phyloP scores from a whole-genome alignment of 495 filamentous ascomycete species.

The Neurospora sublineolata region DNA sequence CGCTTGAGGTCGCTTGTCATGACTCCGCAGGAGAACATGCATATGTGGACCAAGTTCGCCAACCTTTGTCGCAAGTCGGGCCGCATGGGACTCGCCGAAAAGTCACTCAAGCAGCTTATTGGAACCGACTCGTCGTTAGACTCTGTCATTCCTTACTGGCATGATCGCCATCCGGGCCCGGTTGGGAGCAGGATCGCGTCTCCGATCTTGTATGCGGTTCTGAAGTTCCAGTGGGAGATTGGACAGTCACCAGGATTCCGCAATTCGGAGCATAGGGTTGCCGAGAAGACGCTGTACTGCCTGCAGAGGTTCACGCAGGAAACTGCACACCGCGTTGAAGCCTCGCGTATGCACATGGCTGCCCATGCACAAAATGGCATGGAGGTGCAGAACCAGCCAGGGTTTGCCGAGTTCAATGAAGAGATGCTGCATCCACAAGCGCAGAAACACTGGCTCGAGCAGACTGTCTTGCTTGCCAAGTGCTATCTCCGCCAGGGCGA shows the following conservation, averaged over 20 bases:
- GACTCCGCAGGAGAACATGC: constrained; percentile 78
- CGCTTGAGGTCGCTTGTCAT: constrained; percentile 90
- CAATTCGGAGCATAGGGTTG: constrained; percentile 24
- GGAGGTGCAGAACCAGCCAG: constrained; percentile 38
- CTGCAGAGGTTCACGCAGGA: constrained; percentile 73
- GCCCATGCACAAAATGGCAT: constrained; percentile 44
- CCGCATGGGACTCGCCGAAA: constrained; percentile 90
- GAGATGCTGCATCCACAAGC: constrained; percentile 27
- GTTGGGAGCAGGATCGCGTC: constrained; percentile 42
- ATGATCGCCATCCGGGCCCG: constrained; percentile 31
- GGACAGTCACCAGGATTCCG: constrained; percentile 38
- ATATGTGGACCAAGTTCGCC: constrained; percentile 98
- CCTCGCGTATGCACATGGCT: constrained; percentile 39
- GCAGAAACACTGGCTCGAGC: constrained; percentile 41
- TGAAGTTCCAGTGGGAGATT: constrained; percentile 92
- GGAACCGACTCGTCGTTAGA: constrained; percentile 53
- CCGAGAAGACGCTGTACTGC: constrained; percentile 58
- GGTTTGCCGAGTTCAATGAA: constrained; percentile 50
- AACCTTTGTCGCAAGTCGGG: constrained; percentile 94
- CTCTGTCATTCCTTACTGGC: constrained; percentile 43
- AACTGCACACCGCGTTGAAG: constrained; percentile 61
- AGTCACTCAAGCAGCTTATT: constrained; percentile 68
- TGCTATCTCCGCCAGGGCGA: constrained; percentile 92
- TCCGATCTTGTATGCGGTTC: constrained; percentile 77
- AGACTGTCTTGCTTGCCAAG: constrained; percentile 74